Conservation (phyloP, 306 rosid species). For the Quercus parvula region DNA sequence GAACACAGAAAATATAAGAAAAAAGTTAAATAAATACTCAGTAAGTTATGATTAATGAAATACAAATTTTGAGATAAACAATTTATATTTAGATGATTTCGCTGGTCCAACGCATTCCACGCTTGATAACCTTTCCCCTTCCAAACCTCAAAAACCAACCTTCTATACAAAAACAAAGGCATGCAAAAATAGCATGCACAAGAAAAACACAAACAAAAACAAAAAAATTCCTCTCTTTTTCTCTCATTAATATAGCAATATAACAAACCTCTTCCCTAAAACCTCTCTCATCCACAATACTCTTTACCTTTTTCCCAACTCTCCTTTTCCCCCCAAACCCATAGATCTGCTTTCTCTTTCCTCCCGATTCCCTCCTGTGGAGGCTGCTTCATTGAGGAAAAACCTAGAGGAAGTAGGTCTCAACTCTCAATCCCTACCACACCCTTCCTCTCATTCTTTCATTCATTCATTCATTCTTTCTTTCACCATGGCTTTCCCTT, state of each 20-base stretch:
- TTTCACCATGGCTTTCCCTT: conserved; percentile 8
- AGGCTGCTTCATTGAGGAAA: conserved; percentile 1
- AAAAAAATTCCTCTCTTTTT: background rate
- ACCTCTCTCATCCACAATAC: conserved; percentile 30
- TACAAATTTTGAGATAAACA: too few species aligned
- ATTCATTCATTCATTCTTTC: background rate
- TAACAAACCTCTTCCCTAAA: conserved; percentile 19
- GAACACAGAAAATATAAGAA: too few species aligned
- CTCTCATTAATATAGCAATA: too few species aligned
- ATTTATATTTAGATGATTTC: background rate
- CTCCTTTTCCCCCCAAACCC: background rate
- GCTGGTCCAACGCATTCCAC: background rate
- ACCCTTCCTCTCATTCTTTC: background rate
- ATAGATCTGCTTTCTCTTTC: conserved; percentile 1
- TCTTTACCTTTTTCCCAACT: background rate
- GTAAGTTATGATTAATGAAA: too few species aligned
- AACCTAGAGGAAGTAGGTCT: conserved; percentile 15
- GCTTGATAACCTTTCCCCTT: background rate
- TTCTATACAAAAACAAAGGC: background rate
- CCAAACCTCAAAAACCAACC: too few species aligned
- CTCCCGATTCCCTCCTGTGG: background rate
- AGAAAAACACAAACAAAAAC: background rate
- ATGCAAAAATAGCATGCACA: background rate
- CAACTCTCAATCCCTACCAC: background rate
- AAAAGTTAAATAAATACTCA: too few species aligned